Evolutionary conservation across 2,329 filamentous ascomycete genomes (phyloP), one percentile per base, ranked within the genome.

Genomic region (Venturia oleaginea): DNA sequence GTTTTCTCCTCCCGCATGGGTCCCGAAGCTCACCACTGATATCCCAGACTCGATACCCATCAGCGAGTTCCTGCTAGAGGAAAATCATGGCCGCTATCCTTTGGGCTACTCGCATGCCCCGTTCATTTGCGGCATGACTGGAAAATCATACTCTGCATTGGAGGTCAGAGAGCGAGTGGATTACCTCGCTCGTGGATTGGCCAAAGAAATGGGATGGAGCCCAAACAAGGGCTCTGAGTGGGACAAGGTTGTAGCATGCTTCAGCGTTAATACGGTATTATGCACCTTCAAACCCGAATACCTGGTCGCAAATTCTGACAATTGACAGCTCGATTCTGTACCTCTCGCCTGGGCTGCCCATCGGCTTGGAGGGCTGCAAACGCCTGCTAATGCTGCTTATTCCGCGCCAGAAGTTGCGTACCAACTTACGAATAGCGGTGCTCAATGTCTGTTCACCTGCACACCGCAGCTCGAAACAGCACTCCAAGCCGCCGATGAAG

Each of bases 181-280:
- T 34, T 80, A 78, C 63, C 80, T 94, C 27, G 83, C 90, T 19
- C 83, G 87, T 65, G 87, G 84, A 27, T 77, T 95, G 40, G 82
- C 83, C 48, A 86, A 89, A 72, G 85, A 90, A 67, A 81, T 94
- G 66, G 86, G 84, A 54, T 92, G 90, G 82, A 74, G 81, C 57
- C 85, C 88, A 8, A 87, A 90, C 68, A 74, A 85, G 65, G 90
- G 88, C 15, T 84, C 84, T 0, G 89, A 92, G 72, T 94, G 88
- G 87, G 90, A 94, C 70, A 91, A 92, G 74, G 88, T 92, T 30
- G 79, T 91, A 59, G 87, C 81, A 4, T 78, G 92, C 34, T 95
- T 90, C 76, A 87, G 87, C n/a, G 76, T 92, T 66, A 95, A 95
- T 72, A 91, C 90, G 37, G 88, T 91, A 75, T 66, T 22, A 82